Conservation (phyloP, 495 filamentous ascomycete species). For the Friedmanniomyces simplex region DNA sequence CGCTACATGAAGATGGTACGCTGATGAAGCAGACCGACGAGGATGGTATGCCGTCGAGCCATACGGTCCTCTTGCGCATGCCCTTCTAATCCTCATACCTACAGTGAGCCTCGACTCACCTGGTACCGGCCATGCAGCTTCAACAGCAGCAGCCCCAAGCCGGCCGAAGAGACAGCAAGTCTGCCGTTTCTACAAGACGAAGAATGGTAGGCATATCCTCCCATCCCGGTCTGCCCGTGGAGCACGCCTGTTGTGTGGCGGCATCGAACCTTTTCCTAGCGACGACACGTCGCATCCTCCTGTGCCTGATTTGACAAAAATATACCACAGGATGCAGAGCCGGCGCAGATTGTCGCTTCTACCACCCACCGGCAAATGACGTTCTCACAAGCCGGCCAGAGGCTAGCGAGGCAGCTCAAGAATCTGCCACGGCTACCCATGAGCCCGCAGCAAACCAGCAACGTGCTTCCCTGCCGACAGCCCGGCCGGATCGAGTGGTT, state of each 20-base stretch:
- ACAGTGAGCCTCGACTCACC: not conserved
- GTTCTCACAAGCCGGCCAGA: not conserved
- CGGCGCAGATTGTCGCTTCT: conserved; percentile 28
- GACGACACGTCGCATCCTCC: too few relatives aligned
- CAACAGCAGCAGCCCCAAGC: not conserved
- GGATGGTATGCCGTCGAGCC: not conserved
- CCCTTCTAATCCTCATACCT: not conserved
- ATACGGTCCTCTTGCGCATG: too few relatives aligned
- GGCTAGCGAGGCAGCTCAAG: not conserved
- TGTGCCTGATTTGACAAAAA: too few relatives aligned
- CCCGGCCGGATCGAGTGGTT: conserved; percentile 31
- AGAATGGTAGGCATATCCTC: conserved; percentile 23
- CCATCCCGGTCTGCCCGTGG: not conserved
- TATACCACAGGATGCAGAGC: conserved; percentile 25
- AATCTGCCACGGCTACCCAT: too few relatives aligned
- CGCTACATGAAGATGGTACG: too few relatives aligned
- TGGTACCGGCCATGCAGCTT: not conserved
- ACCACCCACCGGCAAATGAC: not conserved
- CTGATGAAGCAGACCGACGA: too few relatives aligned
- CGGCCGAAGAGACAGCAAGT: conserved; percentile 13
- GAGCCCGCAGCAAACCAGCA: not conserved
- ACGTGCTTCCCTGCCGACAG: not conserved
- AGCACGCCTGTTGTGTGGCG: too few relatives aligned
- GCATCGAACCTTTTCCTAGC: too few relatives aligned
- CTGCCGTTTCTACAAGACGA: conserved; percentile 26